Conservation (phyloP, 1,284 basidiomycete genomes). For the Heterobasidion annosum region DNA sequence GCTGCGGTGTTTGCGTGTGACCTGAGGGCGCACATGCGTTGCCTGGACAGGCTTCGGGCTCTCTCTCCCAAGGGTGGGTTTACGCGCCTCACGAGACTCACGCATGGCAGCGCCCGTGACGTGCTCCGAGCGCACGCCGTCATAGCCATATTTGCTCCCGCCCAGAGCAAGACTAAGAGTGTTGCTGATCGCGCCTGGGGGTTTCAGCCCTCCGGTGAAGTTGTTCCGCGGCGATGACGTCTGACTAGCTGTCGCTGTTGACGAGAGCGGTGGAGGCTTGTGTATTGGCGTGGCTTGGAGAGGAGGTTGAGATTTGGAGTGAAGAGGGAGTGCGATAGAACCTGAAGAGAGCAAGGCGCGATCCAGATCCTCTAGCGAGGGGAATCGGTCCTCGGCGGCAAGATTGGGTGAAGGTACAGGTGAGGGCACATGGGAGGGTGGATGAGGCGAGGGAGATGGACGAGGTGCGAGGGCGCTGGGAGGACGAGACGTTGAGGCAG, state of each 20-base stretch:
- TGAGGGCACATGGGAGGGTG: constrained; percentile 14
- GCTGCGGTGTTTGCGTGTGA: constrained; percentile 33
- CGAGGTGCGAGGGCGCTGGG: constrained; percentile 37
- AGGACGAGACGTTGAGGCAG: constrained; percentile 16
- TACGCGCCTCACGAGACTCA: constrained; percentile 20
- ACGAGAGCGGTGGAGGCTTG: background rate
- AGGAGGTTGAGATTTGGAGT: background rate
- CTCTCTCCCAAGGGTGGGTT: background rate
- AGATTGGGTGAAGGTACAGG: constrained; percentile 26
- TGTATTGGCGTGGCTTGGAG: background rate
- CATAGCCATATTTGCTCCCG: constrained; percentile 7
- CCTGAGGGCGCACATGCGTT: constrained; percentile 20
- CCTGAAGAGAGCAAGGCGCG: constrained; percentile 36
- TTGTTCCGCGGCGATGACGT: background rate
- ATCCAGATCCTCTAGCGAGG: constrained; percentile 71
- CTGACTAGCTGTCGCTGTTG: background rate
- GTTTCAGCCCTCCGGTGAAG: background rate
- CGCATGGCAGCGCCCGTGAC: constrained; percentile 49
- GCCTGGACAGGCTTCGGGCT: constrained; percentile 1
- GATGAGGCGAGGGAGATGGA: constrained; percentile 22
- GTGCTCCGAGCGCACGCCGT: constrained; percentile 35
- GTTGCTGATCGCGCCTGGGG: constrained; percentile 1
- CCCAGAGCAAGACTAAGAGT: background rate
- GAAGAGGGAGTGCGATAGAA: constrained; percentile 3
- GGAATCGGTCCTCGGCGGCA: constrained; percentile 60